Base-by-base conservation (phyloP, 2,329 filamentous ascomycete genomes). In the Aaosphaeria arxii region DNA sequence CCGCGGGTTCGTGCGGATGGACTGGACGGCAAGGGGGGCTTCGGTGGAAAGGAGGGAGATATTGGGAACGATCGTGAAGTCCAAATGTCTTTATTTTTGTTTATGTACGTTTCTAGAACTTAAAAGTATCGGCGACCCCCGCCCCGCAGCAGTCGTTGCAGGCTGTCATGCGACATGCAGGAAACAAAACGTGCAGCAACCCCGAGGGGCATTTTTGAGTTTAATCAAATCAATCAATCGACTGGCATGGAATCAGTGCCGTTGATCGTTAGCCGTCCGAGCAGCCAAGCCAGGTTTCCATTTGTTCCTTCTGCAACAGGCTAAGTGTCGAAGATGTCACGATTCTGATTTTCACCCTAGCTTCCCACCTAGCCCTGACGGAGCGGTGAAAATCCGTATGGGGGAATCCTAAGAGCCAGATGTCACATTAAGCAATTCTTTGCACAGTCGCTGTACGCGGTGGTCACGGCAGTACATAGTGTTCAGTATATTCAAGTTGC, bases 281-380 rank as follows among this genome's bases (percentile, higher is more conserved):
- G 49, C 50, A 47, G 56, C 59, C 53, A 64, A 57, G 56, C 40
- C 43, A 40, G 7, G 9, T 11, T 40, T 11, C 39, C 39, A 40
- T 30, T 40, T 43, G 56, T 62, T 24, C 61, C 63, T 66, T 58
- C 63, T 63, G 46, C 47, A 59, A 53, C 53, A n/a, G 63, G 63
- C 49, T 56, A 64, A 53, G 55, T 47, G 45, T 17, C 11, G 44
- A 47, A 52, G 13, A 44, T 55, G 46, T 54, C 48, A 57, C 48
- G 45, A 50, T 55, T 42, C 49, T 44, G 47, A 44, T 40, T 6
- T n/a, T 36, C 33, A 36, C 9, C n/a, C 9, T 9, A 36, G 33
- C 7, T 36, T 36, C 33, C 7, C 7, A 9, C 33, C n/a, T 36
- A n/a, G 7, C 7, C 33, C n/a, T n/a, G 33, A n/a, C n/a, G 41